Evolutionary conservation across 2,329 filamentous ascomycete species (phyloP), one percentile per base, ranked within the genome.

Genomic region (Boeremia exigua): DNA sequence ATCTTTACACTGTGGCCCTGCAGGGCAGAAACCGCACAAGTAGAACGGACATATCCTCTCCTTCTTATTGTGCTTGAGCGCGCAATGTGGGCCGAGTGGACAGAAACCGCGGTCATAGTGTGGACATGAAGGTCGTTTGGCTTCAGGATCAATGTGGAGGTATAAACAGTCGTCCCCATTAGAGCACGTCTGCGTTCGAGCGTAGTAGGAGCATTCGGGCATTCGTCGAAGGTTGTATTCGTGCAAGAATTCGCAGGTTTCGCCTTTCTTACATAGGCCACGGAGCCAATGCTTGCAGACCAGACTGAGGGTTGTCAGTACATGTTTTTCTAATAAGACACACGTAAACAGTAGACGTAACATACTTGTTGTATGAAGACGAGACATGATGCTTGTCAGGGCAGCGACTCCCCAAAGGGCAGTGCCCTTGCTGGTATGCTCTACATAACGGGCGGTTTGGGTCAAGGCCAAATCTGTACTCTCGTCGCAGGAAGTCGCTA

Each of bases 211-310:
- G 80, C 95, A 99, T 80, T 98, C 95, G 60, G 95, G 93, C 92
- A 98, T 98, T 77, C 95, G 93, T 61, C 95, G 88, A 66, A 99
- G 85, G 79, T 99, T 98, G 82, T 97, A 99, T 79, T 98, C 95
- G 82, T 99, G 95, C 44, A 98, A 82, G 71, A 98, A 99, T 80
- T 99, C 95, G 86, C 95, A 99, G 65, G 88, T 86, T 72, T 97
- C 89, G 69, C 94, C 95, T 79, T 98, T 98, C 75, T 99, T 99
- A 83, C 95, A 99, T 17, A 99, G 86, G 0, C 93, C 94, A 62
- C 96, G 91, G 71, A 98, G 87, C 88, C 95, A 98, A 82, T 98
- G 95, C 81, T 99, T 99, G 86, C 95, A 99, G 58, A 99, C 94
- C 14, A 98, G 86, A 46, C 80, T 85, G 11, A 28, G 8, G 9